These are phyloP conservation scores for Epichloe scottii DNA, from an alignment of 2,329 filamentous ascomycete genomes.

Conservation along the genomic window DNA sequence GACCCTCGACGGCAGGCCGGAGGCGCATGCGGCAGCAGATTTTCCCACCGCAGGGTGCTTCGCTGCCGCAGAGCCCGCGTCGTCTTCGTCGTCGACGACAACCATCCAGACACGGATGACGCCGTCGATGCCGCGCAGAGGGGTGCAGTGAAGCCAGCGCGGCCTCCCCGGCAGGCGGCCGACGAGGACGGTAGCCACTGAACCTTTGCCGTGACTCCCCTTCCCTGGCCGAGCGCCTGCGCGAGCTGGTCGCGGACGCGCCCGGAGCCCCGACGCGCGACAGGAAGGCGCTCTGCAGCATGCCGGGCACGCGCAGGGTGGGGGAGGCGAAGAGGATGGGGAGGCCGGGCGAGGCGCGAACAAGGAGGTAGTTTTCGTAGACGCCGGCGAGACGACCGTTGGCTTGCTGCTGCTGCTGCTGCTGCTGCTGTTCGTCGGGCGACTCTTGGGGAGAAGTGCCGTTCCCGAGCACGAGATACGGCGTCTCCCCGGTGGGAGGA, in stretches of 20 bases:
- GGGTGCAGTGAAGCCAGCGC: slow-evolving; percentile 1
- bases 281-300: slow-evolving; percentile 48
- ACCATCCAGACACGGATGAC: neutral
- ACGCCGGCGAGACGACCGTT: slow-evolving; percentile 15
- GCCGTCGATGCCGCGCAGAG: neutral
- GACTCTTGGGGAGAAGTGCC: neutral
- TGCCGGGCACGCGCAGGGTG: slow-evolving; percentile 51
- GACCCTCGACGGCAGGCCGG: neutral
- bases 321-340: slow-evolving; percentile 58
- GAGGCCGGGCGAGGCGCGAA: slow-evolving; percentile 51
- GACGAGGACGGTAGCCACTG: too few relatives aligned
- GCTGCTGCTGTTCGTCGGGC: neutral
- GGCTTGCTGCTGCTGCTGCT: neutral
- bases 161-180: too few relatives aligned
- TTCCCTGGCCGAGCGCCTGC: slow-evolving; percentile 50
- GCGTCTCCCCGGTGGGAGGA: neutral
- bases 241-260: slow-evolving; percentile 34
- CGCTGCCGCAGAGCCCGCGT: neutral
- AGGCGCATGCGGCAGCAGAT: neutral
- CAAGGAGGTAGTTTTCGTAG: slow-evolving; percentile 47
- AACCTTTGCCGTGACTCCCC: slow-evolving; percentile 64
- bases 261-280: slow-evolving; percentile 37
- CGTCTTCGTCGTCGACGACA: neutral
- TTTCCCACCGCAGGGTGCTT: neutral
- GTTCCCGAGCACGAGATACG: neutral